Evolutionary conservation across 768 basidiomycete genomes (phyloP).

Genomic region (Lentinula sp.): DNA sequence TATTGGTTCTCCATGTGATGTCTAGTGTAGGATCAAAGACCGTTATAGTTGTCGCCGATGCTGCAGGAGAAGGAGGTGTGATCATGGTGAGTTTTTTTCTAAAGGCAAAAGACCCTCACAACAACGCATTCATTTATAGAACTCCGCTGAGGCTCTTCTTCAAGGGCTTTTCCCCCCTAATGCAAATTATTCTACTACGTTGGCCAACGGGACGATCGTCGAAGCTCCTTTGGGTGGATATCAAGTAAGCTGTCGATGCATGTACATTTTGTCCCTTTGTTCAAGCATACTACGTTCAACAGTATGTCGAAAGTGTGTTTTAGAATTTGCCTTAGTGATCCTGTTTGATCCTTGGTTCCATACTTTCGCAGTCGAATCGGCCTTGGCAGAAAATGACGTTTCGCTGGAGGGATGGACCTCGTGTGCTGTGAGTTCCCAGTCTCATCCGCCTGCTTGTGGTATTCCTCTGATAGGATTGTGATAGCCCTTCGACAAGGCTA

Average conservation of each 20-base stretch:
- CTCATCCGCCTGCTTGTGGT: not conserved
- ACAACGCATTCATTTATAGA: constrained; percentile 16
- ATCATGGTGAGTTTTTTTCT: constrained; percentile 23
- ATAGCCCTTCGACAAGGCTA: constrained; percentile 44
- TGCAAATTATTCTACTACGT: constrained; percentile 36
- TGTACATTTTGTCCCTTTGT: not conserved
- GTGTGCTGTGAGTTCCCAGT: constrained; percentile 40
- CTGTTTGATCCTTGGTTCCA: not conserved
- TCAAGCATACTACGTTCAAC: not conserved
- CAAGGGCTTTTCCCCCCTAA: constrained; percentile 65
- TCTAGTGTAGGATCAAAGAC: not conserved
- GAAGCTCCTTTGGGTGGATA: constrained; percentile 60
- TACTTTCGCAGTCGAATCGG: constrained; percentile 44
- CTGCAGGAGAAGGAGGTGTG: constrained; percentile 64
- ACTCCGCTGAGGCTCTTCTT: constrained; percentile 59
- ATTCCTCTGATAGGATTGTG: not conserved
- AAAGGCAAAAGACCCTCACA: not conserved
- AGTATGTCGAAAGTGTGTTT: constrained; percentile 34
- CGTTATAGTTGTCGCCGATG: constrained; percentile 50
- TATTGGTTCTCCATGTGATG: not conserved
- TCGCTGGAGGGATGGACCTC: constrained; percentile 63
- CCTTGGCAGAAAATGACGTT: constrained; percentile 55
- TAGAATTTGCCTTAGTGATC: not conserved
- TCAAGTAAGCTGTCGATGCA: constrained; percentile 27
- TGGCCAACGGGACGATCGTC: constrained; percentile 63